Conservation (phyloP, 306 rosid genomes). For the Fagus crenata region DNA sequence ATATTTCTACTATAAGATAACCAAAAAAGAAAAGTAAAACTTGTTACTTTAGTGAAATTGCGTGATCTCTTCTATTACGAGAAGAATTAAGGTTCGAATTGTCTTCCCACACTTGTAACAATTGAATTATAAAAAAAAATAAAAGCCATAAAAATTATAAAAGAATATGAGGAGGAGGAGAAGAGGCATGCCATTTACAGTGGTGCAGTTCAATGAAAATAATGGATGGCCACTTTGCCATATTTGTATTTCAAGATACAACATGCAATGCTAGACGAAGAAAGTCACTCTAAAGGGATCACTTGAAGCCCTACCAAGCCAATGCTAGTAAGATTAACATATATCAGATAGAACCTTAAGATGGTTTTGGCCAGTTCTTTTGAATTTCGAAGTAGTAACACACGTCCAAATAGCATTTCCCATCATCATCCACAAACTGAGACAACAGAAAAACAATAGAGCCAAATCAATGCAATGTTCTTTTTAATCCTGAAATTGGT, state of each 20-base stretch:
- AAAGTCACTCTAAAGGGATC: background rate
- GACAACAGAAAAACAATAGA: conserved; percentile 6
- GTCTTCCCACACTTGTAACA: too few species aligned
- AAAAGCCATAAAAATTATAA: background rate
- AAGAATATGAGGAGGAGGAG: background rate
- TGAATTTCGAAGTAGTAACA: conserved; percentile 79
- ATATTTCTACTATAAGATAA: background rate
- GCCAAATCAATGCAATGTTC: background rate
- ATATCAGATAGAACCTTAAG: conserved; percentile 28
- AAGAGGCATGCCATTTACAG: background rate
- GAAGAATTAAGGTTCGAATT: too few species aligned
- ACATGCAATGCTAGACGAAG: conserved; percentile 33
- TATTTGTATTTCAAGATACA: conserved; percentile 35
- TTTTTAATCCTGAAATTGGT: background rate
- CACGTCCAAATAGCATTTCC: conserved; percentile 75
- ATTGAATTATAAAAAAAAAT: background rate
- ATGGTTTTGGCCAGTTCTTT: conserved; percentile 68
- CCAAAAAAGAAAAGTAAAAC: background rate
- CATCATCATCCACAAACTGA: conserved; percentile 93
- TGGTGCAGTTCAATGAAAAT: conserved; percentile 20
- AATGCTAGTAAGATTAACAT: background rate
- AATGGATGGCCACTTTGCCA: conserved; percentile 35
- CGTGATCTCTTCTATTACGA: too few species aligned
- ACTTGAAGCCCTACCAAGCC: conserved; percentile 19
- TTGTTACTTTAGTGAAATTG: too few species aligned